Conservation (phyloP, 345 rosid species). For the Ceriops tagal region DNA sequence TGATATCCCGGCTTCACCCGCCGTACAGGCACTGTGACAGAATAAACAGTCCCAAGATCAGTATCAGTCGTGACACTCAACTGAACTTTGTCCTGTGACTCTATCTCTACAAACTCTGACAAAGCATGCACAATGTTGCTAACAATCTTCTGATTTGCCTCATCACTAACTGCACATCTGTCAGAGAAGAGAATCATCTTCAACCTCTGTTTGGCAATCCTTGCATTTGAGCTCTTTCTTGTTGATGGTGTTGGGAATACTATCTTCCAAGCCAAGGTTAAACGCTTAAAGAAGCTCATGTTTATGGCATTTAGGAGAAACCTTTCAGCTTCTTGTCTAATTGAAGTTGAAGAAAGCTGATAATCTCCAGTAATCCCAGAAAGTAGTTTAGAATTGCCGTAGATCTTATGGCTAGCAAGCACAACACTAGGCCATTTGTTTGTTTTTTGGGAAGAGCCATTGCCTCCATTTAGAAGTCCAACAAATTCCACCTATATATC, state of each 20-base stretch:
- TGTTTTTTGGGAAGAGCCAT: slow-evolving; percentile 20
- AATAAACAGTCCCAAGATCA: slow-evolving; percentile 88
- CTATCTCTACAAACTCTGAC: slow-evolving; percentile 92
- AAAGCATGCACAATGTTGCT: slow-evolving; percentile 66
- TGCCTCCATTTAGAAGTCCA: slow-evolving; percentile 40
- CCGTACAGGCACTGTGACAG: slow-evolving; percentile 88
- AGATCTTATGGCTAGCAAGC: slow-evolving; percentile 25
- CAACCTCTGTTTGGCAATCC: slow-evolving; percentile 87
- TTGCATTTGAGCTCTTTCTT: slow-evolving; percentile 84
- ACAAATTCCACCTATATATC: slow-evolving; percentile 46
- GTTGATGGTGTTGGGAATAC: slow-evolving; percentile 72
- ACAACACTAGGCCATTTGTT: slow-evolving; percentile 35
- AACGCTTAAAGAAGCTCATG: slow-evolving; percentile 81
- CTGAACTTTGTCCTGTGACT: slow-evolving; percentile 93
- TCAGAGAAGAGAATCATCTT: slow-evolving; percentile 99
- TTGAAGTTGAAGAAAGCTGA: slow-evolving; percentile 48
- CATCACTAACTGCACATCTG: slow-evolving; percentile 90
- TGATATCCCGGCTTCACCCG: slow-evolving; percentile 86
- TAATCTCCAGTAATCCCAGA: slow-evolving; percentile 53
- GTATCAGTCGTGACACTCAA: slow-evolving; percentile 75
- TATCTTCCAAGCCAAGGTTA: slow-evolving; percentile 89
- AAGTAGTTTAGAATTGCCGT: slow-evolving; percentile 30
- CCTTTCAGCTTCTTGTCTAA: slow-evolving; percentile 60
- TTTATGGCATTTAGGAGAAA: slow-evolving; percentile 66
- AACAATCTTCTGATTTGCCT: slow-evolving; percentile 84